These are phyloP conservation scores for Hyaloscypha variabilis DNA, from an alignment of 495 filamentous ascomycete species.

Conservation along the genomic window DNA sequence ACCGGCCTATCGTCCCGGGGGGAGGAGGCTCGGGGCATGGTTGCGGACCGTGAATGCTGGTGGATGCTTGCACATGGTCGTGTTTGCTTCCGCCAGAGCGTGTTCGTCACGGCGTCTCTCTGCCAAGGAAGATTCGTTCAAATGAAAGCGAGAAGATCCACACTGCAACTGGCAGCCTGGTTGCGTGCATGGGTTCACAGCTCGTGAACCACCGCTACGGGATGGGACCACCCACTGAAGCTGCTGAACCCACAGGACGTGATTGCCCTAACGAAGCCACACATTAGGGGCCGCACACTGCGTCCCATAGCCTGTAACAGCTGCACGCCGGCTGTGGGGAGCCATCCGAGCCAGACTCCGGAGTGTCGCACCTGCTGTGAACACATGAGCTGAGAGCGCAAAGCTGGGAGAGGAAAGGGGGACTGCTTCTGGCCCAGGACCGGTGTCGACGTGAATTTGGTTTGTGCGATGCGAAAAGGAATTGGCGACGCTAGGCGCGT, in stretches of 20 bases:
- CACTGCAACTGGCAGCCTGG: background rate
- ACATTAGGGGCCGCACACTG: slow-evolving; percentile 23
- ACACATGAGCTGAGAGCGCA: background rate
- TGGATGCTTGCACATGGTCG: background rate
- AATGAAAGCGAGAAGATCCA: background rate
- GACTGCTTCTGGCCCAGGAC: background rate
- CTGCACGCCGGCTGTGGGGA: background rate
- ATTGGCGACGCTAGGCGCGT: slow-evolving; percentile 14
- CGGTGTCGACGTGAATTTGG: background rate
- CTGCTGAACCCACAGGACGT: background rate
- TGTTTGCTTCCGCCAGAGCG: slow-evolving; percentile 5
- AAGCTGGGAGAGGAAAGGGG: background rate
- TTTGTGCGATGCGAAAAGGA: slow-evolving; percentile 5
- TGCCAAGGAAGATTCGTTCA: background rate
- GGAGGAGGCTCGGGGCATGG: background rate
- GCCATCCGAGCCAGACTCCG: background rate
- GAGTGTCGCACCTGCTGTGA: background rate
- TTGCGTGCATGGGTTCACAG: background rate
- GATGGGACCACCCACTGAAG: background rate
- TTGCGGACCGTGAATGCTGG: background rate
- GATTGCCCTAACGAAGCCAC: slow-evolving; percentile 14
- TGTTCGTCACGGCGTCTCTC: background rate
- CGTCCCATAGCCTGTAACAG: slow-evolving; percentile 19
- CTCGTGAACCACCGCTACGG: slow-evolving; percentile 11
- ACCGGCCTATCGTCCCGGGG: slow-evolving; percentile 10